Conservation (phyloP, 1,284 basidiomycete genomes). For the Apiotrichum brassicae region DNA sequence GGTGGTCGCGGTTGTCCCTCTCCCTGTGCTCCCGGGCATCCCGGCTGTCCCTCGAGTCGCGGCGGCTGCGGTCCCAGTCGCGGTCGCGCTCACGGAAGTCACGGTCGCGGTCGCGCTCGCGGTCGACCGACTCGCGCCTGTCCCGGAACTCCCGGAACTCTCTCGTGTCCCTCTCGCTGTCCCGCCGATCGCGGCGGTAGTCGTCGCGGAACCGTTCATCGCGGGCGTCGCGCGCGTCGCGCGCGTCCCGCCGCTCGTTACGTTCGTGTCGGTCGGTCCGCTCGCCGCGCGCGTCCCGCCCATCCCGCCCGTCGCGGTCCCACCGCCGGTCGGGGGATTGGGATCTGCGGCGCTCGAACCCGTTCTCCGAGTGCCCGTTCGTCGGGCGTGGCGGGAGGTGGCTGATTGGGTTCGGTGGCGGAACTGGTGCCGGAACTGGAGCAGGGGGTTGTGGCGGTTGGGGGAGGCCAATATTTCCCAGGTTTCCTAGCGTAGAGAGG, state of each 20-base stretch:
- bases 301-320: neutral
- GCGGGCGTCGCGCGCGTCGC: neutral
- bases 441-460: neutral
- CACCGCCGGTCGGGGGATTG: neutral
- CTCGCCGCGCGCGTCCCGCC: neutral
- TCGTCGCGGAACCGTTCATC: slow-evolving; percentile 1
- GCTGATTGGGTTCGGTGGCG: neutral
- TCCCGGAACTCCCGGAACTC: too few relatives aligned
- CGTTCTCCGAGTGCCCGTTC: neutral
- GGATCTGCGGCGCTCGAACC: slow-evolving; percentile 1
- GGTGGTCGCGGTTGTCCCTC: neutral
- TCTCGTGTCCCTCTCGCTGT: neutral
- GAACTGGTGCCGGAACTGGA: neutral
- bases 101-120: slow-evolving; percentile 1
- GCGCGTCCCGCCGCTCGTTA: neutral
- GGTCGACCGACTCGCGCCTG: slow-evolving; percentile 4
- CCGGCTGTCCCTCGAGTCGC: too few relatives aligned
- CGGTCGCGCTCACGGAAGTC: neutral
- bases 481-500: slow-evolving; percentile 8
- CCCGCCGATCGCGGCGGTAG: neutral
- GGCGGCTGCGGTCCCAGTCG: too few relatives aligned
- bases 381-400: neutral
- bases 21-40: neutral
- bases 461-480: neutral
- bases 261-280: neutral